A percentile compares a stretch with the other conserved stretches of the same genome.
These are phyloP conservation scores for Epichloe scottii DNA, from an alignment of 2,329 filamentous ascomycete genomes.

Conservation along the genomic window DNA sequence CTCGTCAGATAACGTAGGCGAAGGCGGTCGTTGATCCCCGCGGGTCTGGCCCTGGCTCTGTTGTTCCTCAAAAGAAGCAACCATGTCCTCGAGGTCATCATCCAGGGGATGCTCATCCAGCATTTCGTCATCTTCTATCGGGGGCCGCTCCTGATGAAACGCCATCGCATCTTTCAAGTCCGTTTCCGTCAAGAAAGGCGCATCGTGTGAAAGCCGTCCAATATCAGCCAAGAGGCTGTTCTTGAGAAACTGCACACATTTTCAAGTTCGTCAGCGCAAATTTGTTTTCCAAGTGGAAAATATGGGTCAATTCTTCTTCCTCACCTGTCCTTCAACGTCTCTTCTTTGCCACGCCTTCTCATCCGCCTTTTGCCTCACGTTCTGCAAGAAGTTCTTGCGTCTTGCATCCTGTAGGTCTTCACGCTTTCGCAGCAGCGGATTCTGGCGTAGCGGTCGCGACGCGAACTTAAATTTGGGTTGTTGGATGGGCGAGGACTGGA, in stretches of 20 bases:
- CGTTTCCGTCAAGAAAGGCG: conserved; percentile 31
- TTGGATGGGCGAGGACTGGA: conserved; percentile 32
- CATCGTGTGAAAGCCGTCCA: conserved; percentile 21
- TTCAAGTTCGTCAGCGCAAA: neutral
- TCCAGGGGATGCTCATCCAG: conserved; percentile 41
- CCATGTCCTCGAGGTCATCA: conserved; percentile 43
- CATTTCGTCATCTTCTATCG: conserved; percentile 28
- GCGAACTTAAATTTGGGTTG: conserved; percentile 36
- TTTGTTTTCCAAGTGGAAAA: neutral
- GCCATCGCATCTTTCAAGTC: conserved; percentile 39
- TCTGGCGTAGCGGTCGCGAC: conserved; percentile 44
- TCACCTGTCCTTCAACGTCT: conserved; percentile 45
- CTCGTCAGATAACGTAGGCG: conserved; percentile 35
- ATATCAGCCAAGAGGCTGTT: conserved; percentile 21
- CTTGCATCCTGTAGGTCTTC: conserved; percentile 53
- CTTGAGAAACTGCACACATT: conserved; percentile 20
- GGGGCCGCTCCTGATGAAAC: conserved; percentile 16
- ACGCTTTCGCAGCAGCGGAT: conserved; percentile 47
- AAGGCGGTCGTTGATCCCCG: conserved; percentile 16
- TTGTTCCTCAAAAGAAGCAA: conserved; percentile 32
- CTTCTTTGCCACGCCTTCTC: conserved; percentile 47
- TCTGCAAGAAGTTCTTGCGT: conserved; percentile 56
- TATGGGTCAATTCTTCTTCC: neutral
- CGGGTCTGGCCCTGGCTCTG: conserved; percentile 7
- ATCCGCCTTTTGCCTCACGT: conserved; percentile 46